These are phyloP conservation scores for Cronartium ribicola DNA, from an alignment of 1,284 basidiomycete species.

Conservation along the genomic window DNA sequence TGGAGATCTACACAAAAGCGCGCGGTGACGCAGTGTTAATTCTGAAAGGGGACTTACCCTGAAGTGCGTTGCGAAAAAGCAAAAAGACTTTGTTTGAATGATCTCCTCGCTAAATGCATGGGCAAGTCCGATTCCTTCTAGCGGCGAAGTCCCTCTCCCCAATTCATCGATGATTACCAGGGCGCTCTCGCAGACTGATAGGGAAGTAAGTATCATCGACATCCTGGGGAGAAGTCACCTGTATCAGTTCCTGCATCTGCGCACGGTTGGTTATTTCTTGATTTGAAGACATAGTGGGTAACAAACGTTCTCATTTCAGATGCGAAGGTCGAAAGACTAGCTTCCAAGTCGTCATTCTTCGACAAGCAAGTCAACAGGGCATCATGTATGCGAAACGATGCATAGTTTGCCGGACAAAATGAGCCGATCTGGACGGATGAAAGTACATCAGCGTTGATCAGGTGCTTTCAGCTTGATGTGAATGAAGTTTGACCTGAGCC, in stretches of 20 bases:
- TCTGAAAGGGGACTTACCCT: conserved; percentile 15
- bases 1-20: background rate
- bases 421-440: conserved; percentile 14
- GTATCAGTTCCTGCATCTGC: no score
- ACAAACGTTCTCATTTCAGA: conserved; percentile 72
- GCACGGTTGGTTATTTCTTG: no score
- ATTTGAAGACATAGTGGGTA: background rate
- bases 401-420: conserved; percentile 41
- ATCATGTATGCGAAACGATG: conserved; percentile 37
- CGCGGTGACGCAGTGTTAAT: background rate
- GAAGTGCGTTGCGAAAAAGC: conserved; percentile 41
- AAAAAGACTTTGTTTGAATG: conserved; percentile 53
- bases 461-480: no score
- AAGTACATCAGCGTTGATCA: no score
- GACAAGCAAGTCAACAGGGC: conserved; percentile 36
- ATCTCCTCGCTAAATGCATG: conserved; percentile 87
- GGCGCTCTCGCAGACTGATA: conserved; percentile 29
- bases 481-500: conserved; percentile 41
- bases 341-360: conserved; percentile 59
- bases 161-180: conserved; percentile 50
- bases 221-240: background rate
- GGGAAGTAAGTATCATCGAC: conserved; percentile 26
- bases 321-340: conserved; percentile 82
- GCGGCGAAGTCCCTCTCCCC: conserved; percentile 70
- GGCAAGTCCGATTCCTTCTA: conserved; percentile 80